phyloP scores from a whole-genome alignment of 257 asterid genomes.

The Jasminum sambac region DNA sequence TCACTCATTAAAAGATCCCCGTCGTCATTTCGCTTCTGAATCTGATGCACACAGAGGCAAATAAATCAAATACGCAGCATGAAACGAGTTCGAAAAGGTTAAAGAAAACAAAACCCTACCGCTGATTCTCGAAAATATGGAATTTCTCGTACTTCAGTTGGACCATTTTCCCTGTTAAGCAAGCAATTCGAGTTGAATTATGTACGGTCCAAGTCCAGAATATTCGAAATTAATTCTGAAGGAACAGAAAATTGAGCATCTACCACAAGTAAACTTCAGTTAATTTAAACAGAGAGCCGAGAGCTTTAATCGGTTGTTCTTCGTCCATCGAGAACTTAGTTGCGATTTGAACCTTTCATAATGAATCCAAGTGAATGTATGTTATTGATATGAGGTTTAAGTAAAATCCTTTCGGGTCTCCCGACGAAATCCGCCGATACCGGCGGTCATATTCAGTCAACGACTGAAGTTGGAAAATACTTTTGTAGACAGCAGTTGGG shows the following conservation, averaged over 20 bases:
- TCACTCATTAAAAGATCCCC: constrained; percentile 24
- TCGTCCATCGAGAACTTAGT: constrained; percentile 34
- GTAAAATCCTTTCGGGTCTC: background rate
- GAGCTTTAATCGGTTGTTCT: constrained; percentile 55
- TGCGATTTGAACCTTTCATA: constrained; percentile 18
- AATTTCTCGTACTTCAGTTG: constrained; percentile 33
- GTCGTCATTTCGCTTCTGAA: constrained; percentile 41
- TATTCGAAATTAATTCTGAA: background rate
- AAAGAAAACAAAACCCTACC: constrained; percentile 37
- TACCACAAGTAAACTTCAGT: constrained; percentile 73
- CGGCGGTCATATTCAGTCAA: background rate
- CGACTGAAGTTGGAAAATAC: too few relatives aligned
- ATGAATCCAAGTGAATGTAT: constrained; percentile 4
- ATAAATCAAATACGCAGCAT: background rate
- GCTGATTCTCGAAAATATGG: constrained; percentile 30
- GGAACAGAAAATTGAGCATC: constrained; percentile 15
- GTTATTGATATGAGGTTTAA: background rate
- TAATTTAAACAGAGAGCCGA: constrained; percentile 70
- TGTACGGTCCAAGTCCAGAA: background rate
- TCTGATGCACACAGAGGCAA: constrained; percentile 20
- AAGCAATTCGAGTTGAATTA: constrained; percentile 17
- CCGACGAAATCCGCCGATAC: background rate
- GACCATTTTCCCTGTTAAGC: constrained; percentile 58
- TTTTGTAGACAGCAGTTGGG: too few relatives aligned
- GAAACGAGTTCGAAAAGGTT: background rate